A percentile compares a stretch with the other conserved stretches of the same genome.
Evolutionary conservation across 2,329 filamentous ascomycete species (phyloP).

Genomic region (Cordyceps tenuipes): DNA sequence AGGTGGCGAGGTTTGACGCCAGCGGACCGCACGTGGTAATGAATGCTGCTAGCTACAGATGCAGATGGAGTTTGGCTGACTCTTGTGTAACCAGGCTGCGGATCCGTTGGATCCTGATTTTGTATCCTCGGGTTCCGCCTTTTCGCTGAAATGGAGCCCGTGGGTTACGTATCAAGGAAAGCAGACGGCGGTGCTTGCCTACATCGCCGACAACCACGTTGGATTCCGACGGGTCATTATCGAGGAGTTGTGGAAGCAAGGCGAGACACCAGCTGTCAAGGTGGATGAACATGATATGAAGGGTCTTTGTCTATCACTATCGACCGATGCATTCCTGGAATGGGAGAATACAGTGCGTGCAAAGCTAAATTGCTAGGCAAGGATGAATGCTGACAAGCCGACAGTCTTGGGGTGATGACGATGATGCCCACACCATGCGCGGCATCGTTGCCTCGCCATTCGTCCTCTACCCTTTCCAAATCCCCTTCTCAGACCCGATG

Average conservation of each 20-base stretch:
- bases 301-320: slow-evolving; percentile 42
- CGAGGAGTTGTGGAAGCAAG: slow-evolving; percentile 25
- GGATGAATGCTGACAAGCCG: slow-evolving; percentile 11
- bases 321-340: slow-evolving; percentile 44
- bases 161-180: slow-evolving; percentile 33
- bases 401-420: slow-evolving; percentile 34
- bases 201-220: slow-evolving; percentile 42
- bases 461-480: slow-evolving; percentile 41
- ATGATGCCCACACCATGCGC: slow-evolving; percentile 33
- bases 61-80: not conserved
- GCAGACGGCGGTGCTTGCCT: slow-evolving; percentile 39
- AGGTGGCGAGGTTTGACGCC: slow-evolving; percentile 41
- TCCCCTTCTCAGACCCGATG: slow-evolving; percentile 29
- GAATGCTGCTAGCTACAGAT: not conserved
- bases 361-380: not conserved
- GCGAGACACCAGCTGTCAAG: slow-evolving; percentile 28
- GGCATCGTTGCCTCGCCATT: slow-evolving; percentile 47
- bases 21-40: slow-evolving; percentile 34
- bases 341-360: slow-evolving; percentile 43
- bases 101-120: slow-evolving; percentile 39
- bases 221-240: slow-evolving; percentile 46
- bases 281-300: slow-evolving; percentile 34
- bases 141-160: slow-evolving; percentile 46
- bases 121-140: slow-evolving; percentile 39
- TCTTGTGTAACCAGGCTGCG: slow-evolving; percentile 16